Percentiles rank a stretch among this genome's conserved stretches.
phyloP scores from a whole-genome alignment of 352 stramenopile genomes.

The Peronospora destructor region DNA sequence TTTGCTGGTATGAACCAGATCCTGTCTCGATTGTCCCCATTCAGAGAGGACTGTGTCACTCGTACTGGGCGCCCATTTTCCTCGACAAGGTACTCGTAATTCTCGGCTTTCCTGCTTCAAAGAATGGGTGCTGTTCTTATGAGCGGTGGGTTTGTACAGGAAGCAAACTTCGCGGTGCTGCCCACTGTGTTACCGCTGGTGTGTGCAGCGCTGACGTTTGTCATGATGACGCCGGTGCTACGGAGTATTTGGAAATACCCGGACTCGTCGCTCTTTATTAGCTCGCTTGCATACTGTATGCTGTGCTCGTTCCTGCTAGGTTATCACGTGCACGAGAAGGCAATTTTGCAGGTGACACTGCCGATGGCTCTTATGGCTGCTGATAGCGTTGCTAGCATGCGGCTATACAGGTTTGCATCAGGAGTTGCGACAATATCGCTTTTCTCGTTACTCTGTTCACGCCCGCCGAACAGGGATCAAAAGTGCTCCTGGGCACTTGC shows the following conservation, averaged over 20 bases:
- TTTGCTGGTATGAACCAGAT: conserved; percentile 85
- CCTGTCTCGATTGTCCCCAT: conserved; percentile 90
- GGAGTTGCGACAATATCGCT: conserved; percentile 70
- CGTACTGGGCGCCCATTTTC: conserved; percentile 96
- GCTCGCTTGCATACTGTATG: conserved; percentile 83
- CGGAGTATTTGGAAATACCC: conserved; percentile 70
- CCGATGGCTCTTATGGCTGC: conserved; percentile 61
- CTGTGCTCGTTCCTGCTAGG: conserved; percentile 94
- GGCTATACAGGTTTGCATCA: conserved; percentile 73
- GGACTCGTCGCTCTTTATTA: conserved; percentile 74
- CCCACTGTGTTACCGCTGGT: conserved; percentile 54
- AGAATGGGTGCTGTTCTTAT: conserved; percentile 51
- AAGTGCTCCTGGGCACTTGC: conserved; percentile 54
- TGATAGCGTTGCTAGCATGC: conserved; percentile 75
- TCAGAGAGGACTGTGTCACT: conserved; percentile 92
- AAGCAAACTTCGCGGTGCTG: conserved; percentile 72
- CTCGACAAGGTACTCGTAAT: conserved; percentile 78
- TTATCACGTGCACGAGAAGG: conserved; percentile 99
- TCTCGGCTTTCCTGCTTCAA: conserved; percentile 28
- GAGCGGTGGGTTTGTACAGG: conserved; percentile 80
- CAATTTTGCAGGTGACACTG: conserved; percentile 88
- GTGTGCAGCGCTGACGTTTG: conserved; percentile 75
- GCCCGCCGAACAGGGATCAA: conserved; percentile 63
- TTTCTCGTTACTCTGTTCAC: conserved; percentile 84
- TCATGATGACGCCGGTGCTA: conserved; percentile 70